A percentile compares a stretch with the other conserved stretches of the same genome.
Evolutionary conservation across 768 basidiomycete genomes (phyloP).

Genomic region (Russula compacta): DNA sequence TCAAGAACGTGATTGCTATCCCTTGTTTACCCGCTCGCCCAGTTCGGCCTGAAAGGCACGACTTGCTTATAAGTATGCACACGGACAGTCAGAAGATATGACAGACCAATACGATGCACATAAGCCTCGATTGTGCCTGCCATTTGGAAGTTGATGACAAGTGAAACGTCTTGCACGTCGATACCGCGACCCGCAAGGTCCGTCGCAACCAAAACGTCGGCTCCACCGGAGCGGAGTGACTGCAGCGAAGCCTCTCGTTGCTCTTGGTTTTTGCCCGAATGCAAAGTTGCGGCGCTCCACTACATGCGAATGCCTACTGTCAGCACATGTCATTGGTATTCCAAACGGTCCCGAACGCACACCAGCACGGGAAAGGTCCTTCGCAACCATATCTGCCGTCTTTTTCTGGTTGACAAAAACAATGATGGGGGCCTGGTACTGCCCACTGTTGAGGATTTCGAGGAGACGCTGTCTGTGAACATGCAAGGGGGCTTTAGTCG

Average conservation of each 20-base stretch:
- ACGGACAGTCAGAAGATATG: neutral
- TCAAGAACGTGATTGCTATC: constrained; percentile 89
- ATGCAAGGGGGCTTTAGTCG: neutral
- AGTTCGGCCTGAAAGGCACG: constrained; percentile 62
- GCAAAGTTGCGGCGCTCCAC: constrained; percentile 88
- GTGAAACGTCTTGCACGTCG: constrained; percentile 92
- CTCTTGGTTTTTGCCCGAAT: constrained; percentile 97
- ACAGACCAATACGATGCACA: constrained; percentile 88
- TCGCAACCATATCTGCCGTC: constrained; percentile 96
- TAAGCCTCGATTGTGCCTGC: constrained; percentile 92
- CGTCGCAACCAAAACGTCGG: constrained; percentile 89
- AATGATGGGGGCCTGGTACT: constrained; percentile 85
- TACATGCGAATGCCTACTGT: constrained; percentile 24
- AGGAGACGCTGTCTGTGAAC: constrained; percentile 61
- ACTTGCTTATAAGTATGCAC: constrained; percentile 2
- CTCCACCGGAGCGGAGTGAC: constrained; percentile 74
- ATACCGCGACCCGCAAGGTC: constrained; percentile 98
- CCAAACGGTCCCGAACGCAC: constrained; percentile 37
- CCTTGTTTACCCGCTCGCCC: constrained; percentile 97
- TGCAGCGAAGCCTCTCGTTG: constrained; percentile 92
- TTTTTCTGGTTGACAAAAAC: constrained; percentile 99
- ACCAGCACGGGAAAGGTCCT: constrained; percentile 83
- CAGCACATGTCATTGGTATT: neutral
- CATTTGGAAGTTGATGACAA: constrained; percentile 99
- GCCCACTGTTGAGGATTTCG: constrained; percentile 86